Conservation (phyloP, 2,329 filamentous ascomycete genomes). For the Pseudogymnoascus sp. region DNA sequence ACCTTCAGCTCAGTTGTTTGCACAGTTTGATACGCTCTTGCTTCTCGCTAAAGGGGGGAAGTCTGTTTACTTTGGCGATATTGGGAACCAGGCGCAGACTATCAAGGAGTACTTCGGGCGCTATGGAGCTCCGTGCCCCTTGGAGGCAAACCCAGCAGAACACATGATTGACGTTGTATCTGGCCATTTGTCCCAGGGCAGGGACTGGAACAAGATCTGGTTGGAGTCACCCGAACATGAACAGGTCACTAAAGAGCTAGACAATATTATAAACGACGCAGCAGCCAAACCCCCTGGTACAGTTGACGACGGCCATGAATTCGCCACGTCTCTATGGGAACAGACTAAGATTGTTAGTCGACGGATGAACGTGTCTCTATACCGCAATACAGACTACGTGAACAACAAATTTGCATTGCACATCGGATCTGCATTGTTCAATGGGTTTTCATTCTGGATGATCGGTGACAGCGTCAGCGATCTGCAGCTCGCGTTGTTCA, state of each 20-base stretch:
- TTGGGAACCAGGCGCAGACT: conserved; percentile 49
- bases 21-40: conserved; percentile 50
- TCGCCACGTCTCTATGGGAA: conserved; percentile 55
- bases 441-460: conserved; percentile 54
- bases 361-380: conserved; percentile 54
- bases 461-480: conserved; percentile 42
- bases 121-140: conserved; percentile 45
- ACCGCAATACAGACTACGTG: conserved; percentile 48
- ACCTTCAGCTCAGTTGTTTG: conserved; percentile 44
- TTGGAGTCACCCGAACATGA: conserved; percentile 51
- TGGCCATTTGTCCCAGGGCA: conserved; percentile 36
- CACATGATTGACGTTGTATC: conserved; percentile 33
- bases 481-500: conserved; percentile 47
- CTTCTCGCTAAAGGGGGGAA: conserved; percentile 57
- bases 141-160: conserved; percentile 44
- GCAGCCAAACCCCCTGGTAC: conserved; percentile 35
- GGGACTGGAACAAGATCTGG: conserved; percentile 66
- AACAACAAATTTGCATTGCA: conserved; percentile 43
- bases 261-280: conserved; percentile 49
- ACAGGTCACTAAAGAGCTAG: conserved; percentile 51
- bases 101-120: conserved; percentile 55
- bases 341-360: conserved; percentile 57
- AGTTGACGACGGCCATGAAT: conserved; percentile 52
- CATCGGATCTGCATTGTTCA: conserved; percentile 46
- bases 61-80: conserved; percentile 61